Percentiles rank a stretch among this genome's conserved stretches.
These are phyloP conservation scores for Ambrosiella beaveri DNA, from an alignment of 2,329 filamentous ascomycete species.

Conservation along the genomic window DNA sequence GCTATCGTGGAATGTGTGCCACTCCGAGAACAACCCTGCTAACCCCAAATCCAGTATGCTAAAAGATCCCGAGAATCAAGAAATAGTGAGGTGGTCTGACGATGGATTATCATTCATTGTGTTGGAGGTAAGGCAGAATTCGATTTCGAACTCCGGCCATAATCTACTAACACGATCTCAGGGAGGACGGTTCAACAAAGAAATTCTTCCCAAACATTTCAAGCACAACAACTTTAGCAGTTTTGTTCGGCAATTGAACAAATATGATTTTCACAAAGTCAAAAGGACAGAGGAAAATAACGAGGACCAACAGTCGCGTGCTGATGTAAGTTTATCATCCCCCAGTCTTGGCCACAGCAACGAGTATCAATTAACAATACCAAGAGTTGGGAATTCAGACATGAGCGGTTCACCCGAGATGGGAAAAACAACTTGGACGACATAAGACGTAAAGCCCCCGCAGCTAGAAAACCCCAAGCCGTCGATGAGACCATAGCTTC, in stretches of 20 bases:
- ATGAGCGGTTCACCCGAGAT: conserved; percentile 87
- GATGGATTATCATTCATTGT: conserved; percentile 94
- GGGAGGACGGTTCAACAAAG: conserved; percentile 98
- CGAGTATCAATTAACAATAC: no score
- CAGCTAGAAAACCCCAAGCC: conserved; percentile 56
- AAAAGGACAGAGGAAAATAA: conserved; percentile 29
- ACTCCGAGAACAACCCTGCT: not conserved
- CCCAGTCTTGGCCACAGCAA: no score
- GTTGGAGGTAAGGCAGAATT: conserved; percentile 51
- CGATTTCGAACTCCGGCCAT: not conserved
- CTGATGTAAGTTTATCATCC: no score
- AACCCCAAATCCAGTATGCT: conserved; percentile 55
- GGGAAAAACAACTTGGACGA: conserved; percentile 95
- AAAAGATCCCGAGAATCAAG: conserved; percentile 81
- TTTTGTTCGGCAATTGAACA: conserved; percentile 89
- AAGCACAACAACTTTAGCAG: conserved; percentile 98
- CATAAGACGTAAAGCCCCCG: conserved; percentile 86
- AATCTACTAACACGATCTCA: not conserved
- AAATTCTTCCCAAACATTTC: conserved; percentile 93
- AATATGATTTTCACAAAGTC: conserved; percentile 98
- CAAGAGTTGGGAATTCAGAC: conserved; percentile 89
- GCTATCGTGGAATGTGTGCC: conserved; percentile 18
- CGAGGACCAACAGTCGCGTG: not conserved
- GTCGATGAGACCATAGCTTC: conserved; percentile 63
- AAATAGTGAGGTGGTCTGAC: conserved; percentile 89